Conservation (phyloP, 192 early-diverging fungal genomes). For the Rhizophlyctis rosea region DNA sequence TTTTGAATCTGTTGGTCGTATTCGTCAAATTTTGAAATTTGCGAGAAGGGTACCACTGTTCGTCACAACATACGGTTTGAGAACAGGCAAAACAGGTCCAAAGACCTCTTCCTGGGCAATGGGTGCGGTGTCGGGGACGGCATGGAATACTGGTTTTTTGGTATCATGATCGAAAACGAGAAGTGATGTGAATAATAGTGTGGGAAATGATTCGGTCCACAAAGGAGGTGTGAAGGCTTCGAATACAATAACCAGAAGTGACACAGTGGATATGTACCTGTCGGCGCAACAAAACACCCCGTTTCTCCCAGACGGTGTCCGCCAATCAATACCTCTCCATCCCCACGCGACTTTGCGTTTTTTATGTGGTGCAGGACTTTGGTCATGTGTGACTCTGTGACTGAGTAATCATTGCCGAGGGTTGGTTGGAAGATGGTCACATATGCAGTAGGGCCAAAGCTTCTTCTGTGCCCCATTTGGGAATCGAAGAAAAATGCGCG, state of each 20-base stretch:
- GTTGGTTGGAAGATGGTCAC: conserved; percentile 24
- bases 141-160: conserved; percentile 57
- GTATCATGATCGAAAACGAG: conserved; percentile 38
- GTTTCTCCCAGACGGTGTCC: conserved; percentile 32
- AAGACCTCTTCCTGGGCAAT: conserved; percentile 83
- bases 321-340: conserved; percentile 48
- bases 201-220: no score
- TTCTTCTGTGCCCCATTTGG: no score
- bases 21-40: conserved; percentile 57
- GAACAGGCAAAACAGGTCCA: conserved; percentile 79
- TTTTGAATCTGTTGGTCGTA: conserved; percentile 11
- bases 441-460: conserved; percentile 19
- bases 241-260: no score
- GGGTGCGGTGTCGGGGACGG: conserved; percentile 59
- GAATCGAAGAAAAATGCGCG: no score
- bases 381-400: conserved; percentile 52
- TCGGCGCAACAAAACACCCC: conserved; percentile 81
- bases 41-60: conserved; percentile 49
- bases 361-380: conserved; percentile 59
- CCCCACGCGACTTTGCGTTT: conserved; percentile 49
- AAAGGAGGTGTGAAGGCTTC: no score
- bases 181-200: background rate
- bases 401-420: no score
- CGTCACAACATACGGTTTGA: conserved; percentile 43
- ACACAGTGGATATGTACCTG: no score